phyloP scores from a whole-genome alignment of 257 asterid genomes.

The Henckelia pumila region DNA sequence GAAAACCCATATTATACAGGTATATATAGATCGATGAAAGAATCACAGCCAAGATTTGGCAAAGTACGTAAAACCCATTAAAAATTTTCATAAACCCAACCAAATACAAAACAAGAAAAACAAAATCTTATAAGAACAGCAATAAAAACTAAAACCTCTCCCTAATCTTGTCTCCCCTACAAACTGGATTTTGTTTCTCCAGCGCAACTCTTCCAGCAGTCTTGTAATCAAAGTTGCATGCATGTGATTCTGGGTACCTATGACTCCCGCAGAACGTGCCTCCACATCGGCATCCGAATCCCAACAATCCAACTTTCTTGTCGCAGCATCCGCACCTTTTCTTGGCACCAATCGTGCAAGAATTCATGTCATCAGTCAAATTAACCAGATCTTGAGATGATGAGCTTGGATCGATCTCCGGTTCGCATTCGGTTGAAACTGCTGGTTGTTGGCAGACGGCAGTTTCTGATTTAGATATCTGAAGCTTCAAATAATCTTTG shows the following conservation, averaged over 20 bases:
- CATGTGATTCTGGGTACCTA: constrained; percentile 36
- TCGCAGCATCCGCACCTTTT: constrained; percentile 32
- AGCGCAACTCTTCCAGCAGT: constrained; percentile 16
- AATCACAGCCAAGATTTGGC: neutral
- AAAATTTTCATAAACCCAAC: neutral
- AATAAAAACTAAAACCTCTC: constrained; percentile 24
- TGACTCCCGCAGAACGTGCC: constrained; percentile 31
- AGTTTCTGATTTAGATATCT: neutral
- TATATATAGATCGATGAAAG: neutral
- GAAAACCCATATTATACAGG: no score
- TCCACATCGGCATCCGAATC: constrained; percentile 36
- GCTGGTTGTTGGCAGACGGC: neutral
- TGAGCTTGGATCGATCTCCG: neutral
- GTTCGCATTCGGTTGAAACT: neutral
- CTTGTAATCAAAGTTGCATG: constrained; percentile 34
- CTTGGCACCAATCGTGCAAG: neutral
- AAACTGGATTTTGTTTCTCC: constrained; percentile 30
- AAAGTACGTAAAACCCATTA: neutral
- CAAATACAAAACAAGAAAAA: neutral
- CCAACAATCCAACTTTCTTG: constrained; percentile 27
- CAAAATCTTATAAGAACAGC: neutral
- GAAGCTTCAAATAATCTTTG: constrained; percentile 1
- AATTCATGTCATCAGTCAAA: neutral
- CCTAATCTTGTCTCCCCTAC: constrained; percentile 22
- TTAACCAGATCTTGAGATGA: neutral